phyloP scores from a whole-genome alignment of 2,329 filamentous ascomycete species.

The Ophiostoma ips region DNA sequence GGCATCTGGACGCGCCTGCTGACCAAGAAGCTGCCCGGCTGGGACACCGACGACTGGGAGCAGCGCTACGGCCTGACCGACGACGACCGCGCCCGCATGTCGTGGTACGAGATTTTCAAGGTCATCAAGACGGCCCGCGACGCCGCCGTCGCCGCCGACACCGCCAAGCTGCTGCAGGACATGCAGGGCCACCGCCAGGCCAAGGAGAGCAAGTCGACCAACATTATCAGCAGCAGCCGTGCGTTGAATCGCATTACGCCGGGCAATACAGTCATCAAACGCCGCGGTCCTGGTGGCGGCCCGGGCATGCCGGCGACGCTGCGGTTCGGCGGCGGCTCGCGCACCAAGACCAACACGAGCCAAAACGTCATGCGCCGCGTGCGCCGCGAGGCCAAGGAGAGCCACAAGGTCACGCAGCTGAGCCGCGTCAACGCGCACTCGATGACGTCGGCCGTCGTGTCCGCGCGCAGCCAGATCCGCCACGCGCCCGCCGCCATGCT shows the following conservation, averaged over 20 bases:
- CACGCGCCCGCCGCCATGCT: slow-evolving; percentile 41
- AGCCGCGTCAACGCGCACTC: slow-evolving; percentile 26
- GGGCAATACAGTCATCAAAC: slow-evolving; percentile 9
- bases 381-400: slow-evolving; percentile 41
- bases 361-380: slow-evolving; percentile 43
- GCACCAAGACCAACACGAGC: slow-evolving; percentile 37
- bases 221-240: slow-evolving; percentile 36
- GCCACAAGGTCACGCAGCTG: slow-evolving; percentile 33
- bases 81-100: slow-evolving; percentile 34
- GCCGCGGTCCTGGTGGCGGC: slow-evolving; percentile 8
- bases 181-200: slow-evolving; percentile 43
- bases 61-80: slow-evolving; percentile 33
- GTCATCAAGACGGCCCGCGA: slow-evolving; percentile 44
- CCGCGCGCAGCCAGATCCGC: slow-evolving; percentile 25
- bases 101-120: slow-evolving; percentile 66
- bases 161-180: slow-evolving; percentile 41
- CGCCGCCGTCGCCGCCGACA: slow-evolving; percentile 41
- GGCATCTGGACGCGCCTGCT: slow-evolving; percentile 75
- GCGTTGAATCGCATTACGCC: slow-evolving; percentile 20
- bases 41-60: slow-evolving; percentile 43
- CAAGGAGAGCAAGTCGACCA: slow-evolving; percentile 42
- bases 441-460: slow-evolving; percentile 13
- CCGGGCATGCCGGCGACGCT: slow-evolving; percentile 23
- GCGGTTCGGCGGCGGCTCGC: slow-evolving; percentile 31
- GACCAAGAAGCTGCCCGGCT: slow-evolving; percentile 57